Conservation (phyloP, 2,329 filamentous ascomycete genomes). For the Metarhizium album region DNA sequence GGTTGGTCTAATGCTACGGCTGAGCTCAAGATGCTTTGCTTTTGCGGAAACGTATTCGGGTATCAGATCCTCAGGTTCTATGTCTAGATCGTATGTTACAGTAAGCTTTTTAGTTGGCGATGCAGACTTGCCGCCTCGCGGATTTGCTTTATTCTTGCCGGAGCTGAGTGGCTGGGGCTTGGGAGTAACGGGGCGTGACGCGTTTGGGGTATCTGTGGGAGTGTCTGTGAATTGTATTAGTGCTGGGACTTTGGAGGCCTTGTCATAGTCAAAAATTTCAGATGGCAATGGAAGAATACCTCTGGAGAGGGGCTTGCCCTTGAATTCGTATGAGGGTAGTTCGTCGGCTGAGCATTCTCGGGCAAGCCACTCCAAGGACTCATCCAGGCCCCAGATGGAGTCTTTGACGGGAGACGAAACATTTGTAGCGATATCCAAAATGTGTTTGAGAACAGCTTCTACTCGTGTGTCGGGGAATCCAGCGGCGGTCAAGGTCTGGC, state of each 20-base stretch:
- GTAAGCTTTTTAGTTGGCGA: slow-evolving; percentile 28
- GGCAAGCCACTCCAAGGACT: slow-evolving; percentile 85
- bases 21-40: slow-evolving; percentile 49
- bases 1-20: slow-evolving; percentile 12
- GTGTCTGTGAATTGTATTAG: slow-evolving; percentile 28
- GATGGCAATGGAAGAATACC: slow-evolving; percentile 15
- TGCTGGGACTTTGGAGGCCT: not conserved
- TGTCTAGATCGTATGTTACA: slow-evolving; percentile 53
- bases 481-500: slow-evolving; percentile 57
- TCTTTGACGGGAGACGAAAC: slow-evolving; percentile 48
- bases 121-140: slow-evolving; percentile 6
- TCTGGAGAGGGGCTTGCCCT: slow-evolving; percentile 25
- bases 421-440: slow-evolving; percentile 56
- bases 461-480: slow-evolving; percentile 58
- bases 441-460: slow-evolving; percentile 51
- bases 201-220: slow-evolving; percentile 36
- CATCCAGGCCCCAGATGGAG: slow-evolving; percentile 73
- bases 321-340: slow-evolving; percentile 57
- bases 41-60: slow-evolving; percentile 70
- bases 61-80: slow-evolving; percentile 65
- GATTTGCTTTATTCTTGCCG: slow-evolving; percentile 24
- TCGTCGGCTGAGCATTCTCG: slow-evolving; percentile 59
- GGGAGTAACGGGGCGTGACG: slow-evolving; percentile 41
- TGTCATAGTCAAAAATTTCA: not conserved
- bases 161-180: slow-evolving; percentile 19